Conservation (phyloP, 768 basidiomycete genomes). For the Crassisporium funariophilum region DNA sequence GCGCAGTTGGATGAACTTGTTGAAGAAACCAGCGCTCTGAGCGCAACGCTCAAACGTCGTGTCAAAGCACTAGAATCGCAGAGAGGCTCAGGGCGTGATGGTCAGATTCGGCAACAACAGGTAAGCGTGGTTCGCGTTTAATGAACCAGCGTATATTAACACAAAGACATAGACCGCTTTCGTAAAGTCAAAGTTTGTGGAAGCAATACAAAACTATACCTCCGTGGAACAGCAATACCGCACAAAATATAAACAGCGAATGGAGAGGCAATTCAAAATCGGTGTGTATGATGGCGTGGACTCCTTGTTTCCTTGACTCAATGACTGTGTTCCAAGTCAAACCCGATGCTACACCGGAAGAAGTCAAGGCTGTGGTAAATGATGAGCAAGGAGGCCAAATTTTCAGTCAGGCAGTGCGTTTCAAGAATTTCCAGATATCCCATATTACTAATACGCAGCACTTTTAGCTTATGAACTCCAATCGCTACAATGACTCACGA, state of each 20-base stretch:
- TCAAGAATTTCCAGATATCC: background rate
- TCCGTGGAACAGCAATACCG: slow-evolving; percentile 81
- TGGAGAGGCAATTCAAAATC: slow-evolving; percentile 88
- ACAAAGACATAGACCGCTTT: slow-evolving; percentile 48
- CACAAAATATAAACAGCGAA: slow-evolving; percentile 74
- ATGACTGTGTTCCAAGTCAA: slow-evolving; percentile 57
- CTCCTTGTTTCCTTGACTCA: background rate
- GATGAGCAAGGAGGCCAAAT: slow-evolving; percentile 83
- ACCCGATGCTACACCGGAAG: slow-evolving; percentile 89
- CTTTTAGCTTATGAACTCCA: slow-evolving; percentile 85
- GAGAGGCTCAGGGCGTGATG: slow-evolving; percentile 66
- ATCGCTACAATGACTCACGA: slow-evolving; percentile 86
- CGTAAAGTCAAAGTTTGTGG: slow-evolving; percentile 78
- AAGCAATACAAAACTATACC: slow-evolving; percentile 85
- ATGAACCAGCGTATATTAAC: slow-evolving; percentile 1
- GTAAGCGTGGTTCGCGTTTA: slow-evolving; percentile 33
- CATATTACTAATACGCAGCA: slow-evolving; percentile 8
- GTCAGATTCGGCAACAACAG: slow-evolving; percentile 78
- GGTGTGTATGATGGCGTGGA: slow-evolving; percentile 44
- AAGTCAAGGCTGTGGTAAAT: slow-evolving; percentile 84
- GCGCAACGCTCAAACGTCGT: slow-evolving; percentile 66
- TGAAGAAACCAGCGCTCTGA: slow-evolving; percentile 70
- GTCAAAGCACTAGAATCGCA: slow-evolving; percentile 73
- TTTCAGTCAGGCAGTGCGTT: slow-evolving; percentile 83
- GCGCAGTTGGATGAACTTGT: slow-evolving; percentile 70